Evolutionary conservation across 129 eudicot genomes (phyloP).

Genomic region (Saposhnikovia divaricata): DNA sequence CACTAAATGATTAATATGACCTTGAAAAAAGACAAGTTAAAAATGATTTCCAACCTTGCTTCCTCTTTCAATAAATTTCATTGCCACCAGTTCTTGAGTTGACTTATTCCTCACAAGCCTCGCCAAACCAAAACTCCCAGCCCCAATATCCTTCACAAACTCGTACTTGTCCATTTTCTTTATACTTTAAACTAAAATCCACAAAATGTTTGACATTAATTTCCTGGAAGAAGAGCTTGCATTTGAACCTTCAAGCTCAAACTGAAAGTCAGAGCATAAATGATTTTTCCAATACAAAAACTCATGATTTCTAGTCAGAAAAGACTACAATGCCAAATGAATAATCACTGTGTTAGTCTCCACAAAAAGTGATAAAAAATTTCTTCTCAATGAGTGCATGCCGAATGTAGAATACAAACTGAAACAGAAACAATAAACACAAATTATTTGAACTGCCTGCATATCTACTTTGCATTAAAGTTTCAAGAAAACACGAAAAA

Average conservation of each 20-base stretch:
- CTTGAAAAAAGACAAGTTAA: background rate
- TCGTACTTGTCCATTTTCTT: conserved; percentile 69
- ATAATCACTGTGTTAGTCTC: too few relatives aligned
- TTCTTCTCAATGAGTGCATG: background rate
- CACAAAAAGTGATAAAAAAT: too few relatives aligned
- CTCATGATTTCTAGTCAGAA: too few relatives aligned
- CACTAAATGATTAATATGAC: background rate
- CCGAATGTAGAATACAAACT: background rate
- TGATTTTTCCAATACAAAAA: too few relatives aligned
- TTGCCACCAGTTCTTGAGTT: conserved; percentile 83
- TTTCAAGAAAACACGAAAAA: background rate
- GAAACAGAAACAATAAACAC: too few relatives aligned
- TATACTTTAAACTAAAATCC: background rate
- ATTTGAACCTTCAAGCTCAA: too few relatives aligned
- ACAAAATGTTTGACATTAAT: background rate
- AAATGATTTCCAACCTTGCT: background rate
- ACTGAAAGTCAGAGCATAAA: too few relatives aligned
- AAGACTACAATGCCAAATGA: too few relatives aligned
- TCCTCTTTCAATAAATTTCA: conserved; percentile 74
- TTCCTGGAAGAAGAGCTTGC: too few relatives aligned
- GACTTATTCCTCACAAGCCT: conserved; percentile 88
- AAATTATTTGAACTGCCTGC: background rate
- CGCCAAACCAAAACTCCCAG: conserved; percentile 85
- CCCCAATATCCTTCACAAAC: conserved; percentile 90
- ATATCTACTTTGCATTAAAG: background rate